Evolutionary conservation across 257 asterid genomes (phyloP).

Genomic region (Ballota nigra): DNA sequence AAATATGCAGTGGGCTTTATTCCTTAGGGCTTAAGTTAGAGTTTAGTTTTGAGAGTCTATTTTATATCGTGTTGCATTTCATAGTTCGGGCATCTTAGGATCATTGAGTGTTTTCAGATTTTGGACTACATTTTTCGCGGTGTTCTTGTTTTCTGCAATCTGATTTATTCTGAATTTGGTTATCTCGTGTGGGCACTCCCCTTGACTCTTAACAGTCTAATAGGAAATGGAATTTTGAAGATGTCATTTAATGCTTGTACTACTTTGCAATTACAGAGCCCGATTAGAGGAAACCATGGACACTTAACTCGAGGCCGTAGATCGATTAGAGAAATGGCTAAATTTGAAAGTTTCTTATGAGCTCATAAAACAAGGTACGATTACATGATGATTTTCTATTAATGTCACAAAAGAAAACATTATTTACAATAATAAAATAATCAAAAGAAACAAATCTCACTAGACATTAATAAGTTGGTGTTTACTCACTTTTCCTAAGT

Average conservation of each 20-base stretch:
- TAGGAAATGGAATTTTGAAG: neutral
- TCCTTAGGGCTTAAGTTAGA: too few species aligned
- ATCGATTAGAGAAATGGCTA: neutral
- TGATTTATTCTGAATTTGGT: neutral
- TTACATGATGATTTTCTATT: neutral
- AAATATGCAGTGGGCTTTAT: too few species aligned
- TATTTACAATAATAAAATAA: too few species aligned
- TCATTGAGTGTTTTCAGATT: too few species aligned
- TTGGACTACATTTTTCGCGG: neutral
- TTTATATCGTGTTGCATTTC: too few species aligned
- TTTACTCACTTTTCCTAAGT: neutral
- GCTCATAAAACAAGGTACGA: neutral
- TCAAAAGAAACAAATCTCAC: neutral
- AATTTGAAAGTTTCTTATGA: too few species aligned
- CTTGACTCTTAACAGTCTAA: conserved; percentile 16
- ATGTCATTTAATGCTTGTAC: neutral
- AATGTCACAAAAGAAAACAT: neutral
- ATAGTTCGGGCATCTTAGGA: too few species aligned
- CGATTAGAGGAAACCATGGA: neutral
- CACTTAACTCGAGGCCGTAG: too few species aligned
- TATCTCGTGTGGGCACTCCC: neutral
- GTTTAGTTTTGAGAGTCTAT: too few species aligned
- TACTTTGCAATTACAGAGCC: neutral
- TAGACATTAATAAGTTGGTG: neutral
- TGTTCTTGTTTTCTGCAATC: neutral